Evolutionary conservation across 176 grass and related monocot genomes (phyloP), one percentile per base, ranked within the genome.

Genomic region (Lolium perenne): DNA sequence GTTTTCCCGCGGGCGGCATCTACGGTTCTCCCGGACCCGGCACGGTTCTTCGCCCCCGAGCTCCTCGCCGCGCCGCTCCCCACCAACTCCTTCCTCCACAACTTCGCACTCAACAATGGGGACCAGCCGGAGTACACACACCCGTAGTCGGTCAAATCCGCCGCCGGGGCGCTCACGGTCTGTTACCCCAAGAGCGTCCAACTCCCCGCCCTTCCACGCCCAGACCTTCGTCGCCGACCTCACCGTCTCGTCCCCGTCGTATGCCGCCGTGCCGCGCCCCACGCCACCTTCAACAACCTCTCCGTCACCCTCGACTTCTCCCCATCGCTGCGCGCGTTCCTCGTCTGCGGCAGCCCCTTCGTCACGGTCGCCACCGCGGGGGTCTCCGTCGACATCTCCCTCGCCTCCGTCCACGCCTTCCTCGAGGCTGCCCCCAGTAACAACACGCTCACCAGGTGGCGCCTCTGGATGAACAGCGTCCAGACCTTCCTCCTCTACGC

Each of bases 51-150:
- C 2, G 26, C 26, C 26, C 26, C 26, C 26, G 26, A 29, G 26
- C 26, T 29, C 26, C 26, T 29, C 26, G 26, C 2, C 26, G 26
- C 26, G 26, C 26, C 26, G 26, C 26, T 29, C 26, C 26, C 26
- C 26, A 29, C 26, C 26, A 29, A 29, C 26, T 29, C 26, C 26
- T 29, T 29, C 26, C 26, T 29, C 26, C 26, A 29, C 26, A 29
- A 29, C 26, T 29, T 29, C 26, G 66, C 35, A 66, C 95, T 97
- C 69, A 97, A 97, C 8, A 88, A 94, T 77, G 95, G 95, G 49
- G 92, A 94, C 74, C 95, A 97, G 80, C 90, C 95, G 8, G 95
- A 97, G 87, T 97, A 97, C 84, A 77, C 94, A 84, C 92, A 97
- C 54, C 95, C 95, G 5, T 97, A 97, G 87, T 91, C 90, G 49